phyloP scores from a whole-genome alignment of 768 basidiomycete species.

The Lentinula boryana region DNA sequence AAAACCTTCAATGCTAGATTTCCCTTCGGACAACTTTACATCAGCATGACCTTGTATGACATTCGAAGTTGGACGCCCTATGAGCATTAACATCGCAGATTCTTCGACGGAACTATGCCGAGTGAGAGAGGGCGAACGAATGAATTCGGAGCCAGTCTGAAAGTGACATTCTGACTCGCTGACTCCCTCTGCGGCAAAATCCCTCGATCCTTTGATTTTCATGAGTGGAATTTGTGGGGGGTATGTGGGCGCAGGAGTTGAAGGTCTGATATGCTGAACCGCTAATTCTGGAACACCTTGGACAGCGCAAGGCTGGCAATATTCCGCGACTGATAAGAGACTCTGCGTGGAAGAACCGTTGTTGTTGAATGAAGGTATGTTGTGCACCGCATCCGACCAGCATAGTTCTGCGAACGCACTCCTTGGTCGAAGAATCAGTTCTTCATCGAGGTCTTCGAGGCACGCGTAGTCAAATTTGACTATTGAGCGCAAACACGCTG shows the following conservation, averaged over 20 bases:
- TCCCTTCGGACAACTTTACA: not conserved
- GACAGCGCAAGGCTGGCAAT: not conserved
- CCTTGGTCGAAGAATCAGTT: constrained; percentile 31
- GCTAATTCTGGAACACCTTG: not conserved
- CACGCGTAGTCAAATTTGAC: constrained; percentile 34
- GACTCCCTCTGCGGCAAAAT: not conserved
- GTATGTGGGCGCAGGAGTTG: not conserved
- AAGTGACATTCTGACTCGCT: not conserved
- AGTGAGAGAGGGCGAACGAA: not conserved
- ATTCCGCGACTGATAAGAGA: not conserved
- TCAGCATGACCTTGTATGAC: not conserved
- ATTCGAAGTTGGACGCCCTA: not conserved
- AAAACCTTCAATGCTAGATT: not conserved
- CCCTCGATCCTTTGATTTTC: not conserved
- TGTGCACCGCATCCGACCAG: constrained; percentile 30
- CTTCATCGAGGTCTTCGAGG: constrained; percentile 35
- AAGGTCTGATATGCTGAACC: not conserved
- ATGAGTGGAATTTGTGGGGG: not conserved
- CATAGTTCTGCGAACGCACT: constrained; percentile 38
- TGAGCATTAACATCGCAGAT: not conserved
- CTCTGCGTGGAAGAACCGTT: not conserved
- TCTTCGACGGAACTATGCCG: not conserved
- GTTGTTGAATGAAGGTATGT: not conserved
- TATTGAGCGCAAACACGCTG: constrained; percentile 10
- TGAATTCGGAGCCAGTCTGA: not conserved